Conservation (phyloP, 257 asterid species). For the Petunia axillaris region DNA sequence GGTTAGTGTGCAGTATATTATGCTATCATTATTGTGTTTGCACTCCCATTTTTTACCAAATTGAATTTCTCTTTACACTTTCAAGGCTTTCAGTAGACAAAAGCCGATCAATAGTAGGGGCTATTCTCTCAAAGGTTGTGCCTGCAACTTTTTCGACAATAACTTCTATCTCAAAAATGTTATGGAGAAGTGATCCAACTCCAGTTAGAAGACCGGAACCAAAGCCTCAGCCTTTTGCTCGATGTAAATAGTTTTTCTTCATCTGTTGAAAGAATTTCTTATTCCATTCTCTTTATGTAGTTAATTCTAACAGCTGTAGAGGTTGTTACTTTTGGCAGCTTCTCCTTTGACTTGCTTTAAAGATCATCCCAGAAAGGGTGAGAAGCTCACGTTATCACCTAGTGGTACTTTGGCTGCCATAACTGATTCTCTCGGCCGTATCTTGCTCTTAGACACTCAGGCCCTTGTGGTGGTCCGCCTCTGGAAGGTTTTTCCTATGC, state of each 20-base stretch:
- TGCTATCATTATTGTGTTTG: background rate
- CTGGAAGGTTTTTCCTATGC: conserved; percentile 72
- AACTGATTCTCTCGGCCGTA: conserved; percentile 97
- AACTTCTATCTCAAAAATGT: conserved; percentile 77
- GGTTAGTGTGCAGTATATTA: conserved; percentile 52
- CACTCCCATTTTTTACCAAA: conserved; percentile 15
- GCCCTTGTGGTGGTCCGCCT: conserved; percentile 93
- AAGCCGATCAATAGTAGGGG: conserved; percentile 90
- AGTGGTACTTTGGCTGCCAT: conserved; percentile 96
- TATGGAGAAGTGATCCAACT: conserved; percentile 77
- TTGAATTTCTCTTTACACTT: conserved; percentile 34
- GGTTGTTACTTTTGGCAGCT: conserved; percentile 58
- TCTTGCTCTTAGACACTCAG: conserved; percentile 91
- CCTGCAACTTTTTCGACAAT: conserved; percentile 94
- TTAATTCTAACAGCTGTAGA: background rate
- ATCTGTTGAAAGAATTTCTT: conserved; percentile 4
- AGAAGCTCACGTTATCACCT: conserved; percentile 91
- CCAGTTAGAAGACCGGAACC: conserved; percentile 66
- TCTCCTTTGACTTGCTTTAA: conserved; percentile 86
- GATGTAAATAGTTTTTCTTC: conserved; percentile 53
- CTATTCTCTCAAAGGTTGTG: conserved; percentile 92
- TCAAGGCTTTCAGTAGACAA: conserved; percentile 88
- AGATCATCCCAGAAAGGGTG: conserved; percentile 96
- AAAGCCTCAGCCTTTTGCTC: conserved; percentile 79
- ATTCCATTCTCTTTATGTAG: background rate